Conservation (phyloP, 345 rosid species). For the Pistacia vera region DNA sequence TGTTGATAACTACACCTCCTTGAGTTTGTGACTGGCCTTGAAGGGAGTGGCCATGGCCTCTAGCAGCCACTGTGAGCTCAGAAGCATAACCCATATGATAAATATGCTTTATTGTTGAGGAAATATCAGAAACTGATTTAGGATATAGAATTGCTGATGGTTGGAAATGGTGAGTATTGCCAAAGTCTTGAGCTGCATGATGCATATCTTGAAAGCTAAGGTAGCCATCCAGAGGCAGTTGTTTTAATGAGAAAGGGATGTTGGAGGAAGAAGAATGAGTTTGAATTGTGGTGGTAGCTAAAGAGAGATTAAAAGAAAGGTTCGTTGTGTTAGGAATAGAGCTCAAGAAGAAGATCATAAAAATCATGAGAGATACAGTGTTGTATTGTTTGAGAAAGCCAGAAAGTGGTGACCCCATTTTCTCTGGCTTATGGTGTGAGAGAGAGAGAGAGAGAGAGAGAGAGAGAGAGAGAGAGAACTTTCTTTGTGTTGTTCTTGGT, state of each 20-base stretch:
- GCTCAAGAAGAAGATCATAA: conserved; percentile 59
- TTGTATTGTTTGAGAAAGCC: conserved; percentile 45
- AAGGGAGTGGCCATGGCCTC: conserved; percentile 96
- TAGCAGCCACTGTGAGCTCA: conserved; percentile 78
- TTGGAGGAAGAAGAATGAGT: conserved; percentile 36
- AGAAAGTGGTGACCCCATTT: conserved; percentile 54
- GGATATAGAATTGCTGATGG: conserved; percentile 83
- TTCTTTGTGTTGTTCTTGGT: conserved; percentile 19
- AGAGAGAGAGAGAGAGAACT: conserved; percentile 23
- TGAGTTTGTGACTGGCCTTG: conserved; percentile 91
- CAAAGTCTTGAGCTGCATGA: conserved; percentile 83
- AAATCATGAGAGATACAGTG: conserved; percentile 42
- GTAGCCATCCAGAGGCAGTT: conserved; percentile 63
- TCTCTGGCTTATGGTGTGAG: conserved; percentile 16
- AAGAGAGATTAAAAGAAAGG: conserved; percentile 46
- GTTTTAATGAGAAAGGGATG: conserved; percentile 36
- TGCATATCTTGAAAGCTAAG: conserved; percentile 56
- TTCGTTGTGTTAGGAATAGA: conserved; percentile 54
- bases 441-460: conserved; percentile 19
- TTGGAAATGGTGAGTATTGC: conserved; percentile 60
- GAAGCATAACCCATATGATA: conserved; percentile 62
- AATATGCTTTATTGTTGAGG: conserved; percentile 56
- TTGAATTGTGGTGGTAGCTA: conserved; percentile 28
- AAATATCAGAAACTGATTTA: conserved; percentile 78
- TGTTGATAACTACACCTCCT: conserved; percentile 78